These are phyloP conservation scores for Anaeramoeba flamelloides DNA, from an alignment of 78 protist species.

Conservation along the genomic window DNA sequence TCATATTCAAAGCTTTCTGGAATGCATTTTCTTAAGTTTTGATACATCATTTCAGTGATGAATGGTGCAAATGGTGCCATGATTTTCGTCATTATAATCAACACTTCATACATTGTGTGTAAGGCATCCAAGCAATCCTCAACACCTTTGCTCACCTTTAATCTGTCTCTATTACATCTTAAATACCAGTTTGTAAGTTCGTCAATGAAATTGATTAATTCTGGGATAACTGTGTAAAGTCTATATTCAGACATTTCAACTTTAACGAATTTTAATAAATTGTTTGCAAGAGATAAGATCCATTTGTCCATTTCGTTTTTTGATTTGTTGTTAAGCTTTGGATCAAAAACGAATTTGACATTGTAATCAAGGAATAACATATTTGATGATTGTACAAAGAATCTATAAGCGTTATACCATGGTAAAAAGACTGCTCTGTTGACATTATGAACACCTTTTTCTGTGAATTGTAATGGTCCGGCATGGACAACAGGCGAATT, in stretches of 20 bases:
- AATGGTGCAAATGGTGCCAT: conserved; percentile 99
- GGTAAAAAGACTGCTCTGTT: conserved; percentile 81
- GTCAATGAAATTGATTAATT: conserved; percentile 56
- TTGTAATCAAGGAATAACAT: too few relatives aligned
- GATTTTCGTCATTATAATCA: conserved; percentile 42
- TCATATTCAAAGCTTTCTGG: too few relatives aligned
- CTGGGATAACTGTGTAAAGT: conserved; percentile 93
- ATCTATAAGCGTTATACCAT: conserved; percentile 77
- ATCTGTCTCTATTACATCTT: conserved; percentile 54
- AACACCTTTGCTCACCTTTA: conserved; percentile 39
- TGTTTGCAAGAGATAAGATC: too few relatives aligned
- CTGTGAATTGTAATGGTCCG: conserved; percentile 71
- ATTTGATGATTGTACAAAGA: too few relatives aligned
- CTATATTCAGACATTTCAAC: conserved; percentile 88
- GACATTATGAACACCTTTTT: conserved; percentile 60
- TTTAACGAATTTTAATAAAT: conserved; percentile 57
- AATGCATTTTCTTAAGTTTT: conserved; percentile 37
- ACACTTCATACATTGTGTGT: conserved; percentile 52
- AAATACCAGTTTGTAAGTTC: conserved; percentile 92
- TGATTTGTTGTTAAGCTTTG: too few relatives aligned
- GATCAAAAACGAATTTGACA: too few relatives aligned
- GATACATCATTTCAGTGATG: conserved; percentile 82
- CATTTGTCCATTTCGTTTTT: too few relatives aligned
- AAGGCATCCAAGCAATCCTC: conserved; percentile 45
- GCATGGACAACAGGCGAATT: conserved; percentile 93